Base-by-base conservation (phyloP, 495 filamentous ascomycete species). In the Annulohypoxylon bovei region DNA sequence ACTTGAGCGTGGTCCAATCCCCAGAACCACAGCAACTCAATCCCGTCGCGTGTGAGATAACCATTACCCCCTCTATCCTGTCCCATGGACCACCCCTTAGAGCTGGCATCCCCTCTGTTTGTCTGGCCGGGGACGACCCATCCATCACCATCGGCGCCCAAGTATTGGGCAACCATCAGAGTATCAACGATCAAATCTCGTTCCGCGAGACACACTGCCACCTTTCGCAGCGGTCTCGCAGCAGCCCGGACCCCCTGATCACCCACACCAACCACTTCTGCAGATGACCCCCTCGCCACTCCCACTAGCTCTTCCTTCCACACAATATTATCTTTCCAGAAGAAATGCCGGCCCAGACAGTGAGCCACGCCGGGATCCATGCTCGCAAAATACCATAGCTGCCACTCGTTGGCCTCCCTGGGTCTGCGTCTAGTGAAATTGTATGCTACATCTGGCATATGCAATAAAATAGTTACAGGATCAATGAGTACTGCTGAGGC, bases 391-490 rank as follows among this genome's bases (percentile, higher is more conserved):
- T 89, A 92, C 76, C 87, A 87, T 35, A 92, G 80, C 76, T 88
- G 85, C 77, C 86, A 83, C 76, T 92, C 88, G 67, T 89, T 90
- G 3, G 89, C 88, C 23, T 56, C 57, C 27, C 53, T 76, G 0
- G 89, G 89, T 46, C 75, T 75, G 3, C 89, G 82, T 28, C 80
- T 72, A 11, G 86, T 89, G 71, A 92, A 91, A 71, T 92, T 92
- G 81, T 88, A 91, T n/a, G 88, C 88, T 40, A 92, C 88, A 64
- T 90, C 84, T 23, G 89, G 89, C 9, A 89, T 77, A 74, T 92
- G 89, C 32, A 92, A 79, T 20, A 90, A 68, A 28, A 92, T 81
- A 4, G 83, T 84, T n/a, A 92, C 88, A 0, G 89, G 89, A 73
- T 92, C 89, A 28, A 91, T 82, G 20, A 91, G 78, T 6, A 91